These are phyloP conservation scores for Kwoniella shandongensis DNA, from an alignment of 768 basidiomycete species.

Conservation along the genomic window DNA sequence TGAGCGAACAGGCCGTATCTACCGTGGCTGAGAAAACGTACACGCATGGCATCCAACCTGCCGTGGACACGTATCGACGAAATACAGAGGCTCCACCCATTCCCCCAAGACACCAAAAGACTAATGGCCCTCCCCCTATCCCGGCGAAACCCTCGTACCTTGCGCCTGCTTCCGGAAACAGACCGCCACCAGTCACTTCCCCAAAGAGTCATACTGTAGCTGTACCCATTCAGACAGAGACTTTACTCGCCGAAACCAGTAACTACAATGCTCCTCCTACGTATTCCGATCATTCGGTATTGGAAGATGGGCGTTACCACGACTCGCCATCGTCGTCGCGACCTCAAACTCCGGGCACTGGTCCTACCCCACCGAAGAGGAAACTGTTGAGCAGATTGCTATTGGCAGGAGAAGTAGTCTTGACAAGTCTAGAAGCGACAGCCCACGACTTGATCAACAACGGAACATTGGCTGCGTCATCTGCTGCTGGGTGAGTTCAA, in stretches of 20 bases:
- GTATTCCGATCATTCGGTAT: neutral
- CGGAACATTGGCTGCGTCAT: constrained; percentile 45
- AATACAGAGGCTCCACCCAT: constrained; percentile 6
- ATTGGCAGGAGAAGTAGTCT: constrained; percentile 51
- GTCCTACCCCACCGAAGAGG: constrained; percentile 18
- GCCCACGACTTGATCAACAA: constrained; percentile 45
- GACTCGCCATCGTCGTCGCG: constrained; percentile 3
- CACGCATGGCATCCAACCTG: constrained; percentile 24
- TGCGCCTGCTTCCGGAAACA: constrained; percentile 2
- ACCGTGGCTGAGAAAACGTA: constrained; percentile 38
- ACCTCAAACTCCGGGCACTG: constrained; percentile 7
- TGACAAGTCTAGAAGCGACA: constrained; percentile 50
- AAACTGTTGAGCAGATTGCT: constrained; percentile 32
- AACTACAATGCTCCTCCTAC: constrained; percentile 12
- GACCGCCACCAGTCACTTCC: neutral
- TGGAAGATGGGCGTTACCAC: neutral
- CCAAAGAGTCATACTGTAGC: constrained; percentile 7
- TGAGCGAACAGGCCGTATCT: constrained; percentile 29
- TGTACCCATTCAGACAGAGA: constrained; percentile 17
- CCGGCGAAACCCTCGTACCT: constrained; percentile 10
- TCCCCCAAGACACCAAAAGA: constrained; percentile 7
- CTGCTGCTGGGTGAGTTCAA: constrained; percentile 46
- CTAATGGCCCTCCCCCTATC: constrained; percentile 3
- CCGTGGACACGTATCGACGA: constrained; percentile 20
- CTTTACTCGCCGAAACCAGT: constrained; percentile 13